These are phyloP conservation scores for Salvia splendens DNA, from an alignment of 257 asterid species.

Conservation along the genomic window DNA sequence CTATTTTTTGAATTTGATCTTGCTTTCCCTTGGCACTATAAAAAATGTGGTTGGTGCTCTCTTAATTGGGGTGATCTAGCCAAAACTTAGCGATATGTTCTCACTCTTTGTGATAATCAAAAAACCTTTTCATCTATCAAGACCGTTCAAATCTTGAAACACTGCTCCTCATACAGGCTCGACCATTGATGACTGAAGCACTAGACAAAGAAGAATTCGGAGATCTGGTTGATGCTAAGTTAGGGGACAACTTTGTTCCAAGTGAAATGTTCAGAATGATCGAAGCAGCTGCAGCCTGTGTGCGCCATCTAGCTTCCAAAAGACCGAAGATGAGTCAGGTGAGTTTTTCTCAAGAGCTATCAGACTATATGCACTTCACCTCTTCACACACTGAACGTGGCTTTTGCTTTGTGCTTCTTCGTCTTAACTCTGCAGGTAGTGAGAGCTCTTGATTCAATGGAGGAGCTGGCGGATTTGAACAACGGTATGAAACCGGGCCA, in stretches of 20 bases:
- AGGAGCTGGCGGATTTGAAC: slow-evolving; percentile 67
- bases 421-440: slow-evolving; percentile 50
- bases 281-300: slow-evolving; percentile 93
- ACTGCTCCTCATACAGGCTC: slow-evolving; percentile 54
- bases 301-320: slow-evolving; percentile 76
- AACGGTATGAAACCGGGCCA: slow-evolving; percentile 89
- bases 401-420: background rate
- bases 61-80: background rate
- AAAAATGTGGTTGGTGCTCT: background rate
- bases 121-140: slow-evolving; percentile 8
- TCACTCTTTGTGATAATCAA: background rate
- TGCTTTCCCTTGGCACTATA: background rate
- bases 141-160: background rate
- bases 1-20: background rate
- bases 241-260: slow-evolving; percentile 51
- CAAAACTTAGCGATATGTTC: slow-evolving; percentile 1
- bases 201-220: slow-evolving; percentile 66
- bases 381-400: slow-evolving; percentile 1
- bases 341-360: background rate
- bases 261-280: slow-evolving; percentile 80
- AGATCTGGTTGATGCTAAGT: slow-evolving; percentile 57
- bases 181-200: slow-evolving; percentile 73
- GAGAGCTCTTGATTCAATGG: slow-evolving; percentile 79
- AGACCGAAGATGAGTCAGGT: slow-evolving; percentile 88
- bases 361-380: background rate